A percentile compares a stretch with the other conserved stretches of the same genome.
phyloP scores from a whole-genome alignment of 148 eudicot genomes.

The Bassia scoparia region DNA sequence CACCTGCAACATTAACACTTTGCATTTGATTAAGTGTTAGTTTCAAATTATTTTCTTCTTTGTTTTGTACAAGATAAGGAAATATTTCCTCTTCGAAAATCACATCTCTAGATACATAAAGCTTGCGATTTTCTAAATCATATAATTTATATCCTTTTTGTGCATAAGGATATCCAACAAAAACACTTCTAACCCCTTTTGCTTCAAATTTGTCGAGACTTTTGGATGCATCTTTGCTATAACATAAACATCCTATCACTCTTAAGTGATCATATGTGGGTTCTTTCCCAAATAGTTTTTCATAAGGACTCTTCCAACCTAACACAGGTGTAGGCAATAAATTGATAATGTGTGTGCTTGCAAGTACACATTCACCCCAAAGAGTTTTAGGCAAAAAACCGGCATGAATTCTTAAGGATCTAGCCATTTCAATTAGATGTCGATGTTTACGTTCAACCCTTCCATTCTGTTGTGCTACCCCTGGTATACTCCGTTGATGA shows the following conservation, averaged over 20 bases:
- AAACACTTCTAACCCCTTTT: background rate
- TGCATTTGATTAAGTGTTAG: too few species aligned
- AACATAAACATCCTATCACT: background rate
- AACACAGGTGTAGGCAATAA: background rate
- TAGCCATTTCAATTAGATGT: background rate
- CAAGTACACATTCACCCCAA: background rate
- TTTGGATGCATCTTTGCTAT: background rate
- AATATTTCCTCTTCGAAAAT: background rate
- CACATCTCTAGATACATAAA: background rate
- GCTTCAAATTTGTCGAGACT: background rate
- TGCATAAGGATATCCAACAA: background rate
- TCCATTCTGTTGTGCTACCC: constrained; percentile 2
- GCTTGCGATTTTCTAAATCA: background rate
- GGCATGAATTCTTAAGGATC: background rate
- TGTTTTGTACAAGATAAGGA: background rate
- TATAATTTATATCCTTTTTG: constrained; percentile 2
- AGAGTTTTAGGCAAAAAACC: background rate
- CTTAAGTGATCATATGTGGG: background rate
- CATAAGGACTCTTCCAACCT: background rate
- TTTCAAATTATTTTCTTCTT: background rate
- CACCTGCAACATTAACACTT: background rate
- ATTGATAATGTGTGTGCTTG: background rate
- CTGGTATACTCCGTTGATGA: background rate
- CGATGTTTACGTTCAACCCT: background rate
- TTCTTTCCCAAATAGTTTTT: background rate